Evolutionary conservation across 78 protist species (phyloP).

Genomic region (Pelomyxa schiedti): DNA sequence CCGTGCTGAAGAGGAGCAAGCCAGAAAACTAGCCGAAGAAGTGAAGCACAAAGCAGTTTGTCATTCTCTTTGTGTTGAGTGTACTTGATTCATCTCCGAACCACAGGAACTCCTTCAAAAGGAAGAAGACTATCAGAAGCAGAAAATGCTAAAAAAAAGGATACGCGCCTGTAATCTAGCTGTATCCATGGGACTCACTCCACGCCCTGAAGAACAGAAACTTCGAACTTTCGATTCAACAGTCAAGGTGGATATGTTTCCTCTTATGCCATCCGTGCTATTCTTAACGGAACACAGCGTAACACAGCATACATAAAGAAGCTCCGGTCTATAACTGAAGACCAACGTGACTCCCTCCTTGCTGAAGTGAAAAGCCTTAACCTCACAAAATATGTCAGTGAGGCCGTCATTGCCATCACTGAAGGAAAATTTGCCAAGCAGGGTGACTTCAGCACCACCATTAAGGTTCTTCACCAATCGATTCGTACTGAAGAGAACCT

Average conservation of each 20-base stretch:
- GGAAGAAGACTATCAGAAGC: too few species aligned
- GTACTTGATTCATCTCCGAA: too few species aligned
- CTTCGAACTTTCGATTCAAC: neutral
- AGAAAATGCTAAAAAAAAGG: too few species aligned
- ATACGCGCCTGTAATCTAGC: neutral
- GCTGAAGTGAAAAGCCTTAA: neutral
- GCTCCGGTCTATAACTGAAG: neutral
- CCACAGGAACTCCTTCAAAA: too few species aligned
- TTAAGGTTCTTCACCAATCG: neutral
- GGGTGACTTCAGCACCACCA: neutral
- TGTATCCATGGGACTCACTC: neutral
- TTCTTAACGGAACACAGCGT: neutral
- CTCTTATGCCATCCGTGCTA: neutral
- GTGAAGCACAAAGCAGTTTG: too few species aligned
- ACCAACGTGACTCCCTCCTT: neutral
- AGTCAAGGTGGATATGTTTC: neutral
- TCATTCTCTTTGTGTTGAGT: too few species aligned
- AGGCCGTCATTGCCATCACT: neutral
- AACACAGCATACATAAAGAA: neutral
- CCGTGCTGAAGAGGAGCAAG: too few species aligned
- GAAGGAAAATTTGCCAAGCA: neutral
- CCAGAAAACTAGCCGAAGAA: too few species aligned
- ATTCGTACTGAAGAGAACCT: neutral
- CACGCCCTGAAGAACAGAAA: neutral
- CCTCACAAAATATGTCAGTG: neutral